Evolutionary conservation across 805 yeast species (phyloP).

Genomic region (Metschnikowia shivogae): DNA sequence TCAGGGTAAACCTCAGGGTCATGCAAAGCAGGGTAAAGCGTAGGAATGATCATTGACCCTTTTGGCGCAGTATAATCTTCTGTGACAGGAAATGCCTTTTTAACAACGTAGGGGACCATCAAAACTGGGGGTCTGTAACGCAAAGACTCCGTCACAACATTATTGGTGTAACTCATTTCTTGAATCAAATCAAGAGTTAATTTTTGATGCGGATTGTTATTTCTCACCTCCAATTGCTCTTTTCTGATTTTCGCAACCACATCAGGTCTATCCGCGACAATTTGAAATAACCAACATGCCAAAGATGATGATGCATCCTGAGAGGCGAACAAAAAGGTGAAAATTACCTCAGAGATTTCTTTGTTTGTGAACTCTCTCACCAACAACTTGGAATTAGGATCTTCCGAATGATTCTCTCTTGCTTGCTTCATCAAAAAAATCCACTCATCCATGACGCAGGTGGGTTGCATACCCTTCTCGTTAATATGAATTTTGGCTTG

Average conservation of each 20-base stretch:
- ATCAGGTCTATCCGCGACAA: conserved; percentile 93
- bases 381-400: conserved; percentile 51
- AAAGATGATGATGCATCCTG: conserved; percentile 97
- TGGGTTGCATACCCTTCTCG: conserved; percentile 69
- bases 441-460: conserved; percentile 97
- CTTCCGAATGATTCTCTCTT: conserved; percentile 45
- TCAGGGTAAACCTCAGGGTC: conserved; percentile 95
- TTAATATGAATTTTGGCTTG: conserved; percentile 75
- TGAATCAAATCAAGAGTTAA: conserved; percentile 73
- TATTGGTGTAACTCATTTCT: conserved; percentile 79
- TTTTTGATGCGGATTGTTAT: conserved; percentile 61
- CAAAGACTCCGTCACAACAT: conserved; percentile 88
- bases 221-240: conserved; percentile 83
- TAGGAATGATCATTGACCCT: conserved; percentile 96
- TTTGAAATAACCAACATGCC: conserved; percentile 97
- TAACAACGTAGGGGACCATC: conserved; percentile 96
- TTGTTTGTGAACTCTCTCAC: conserved; percentile 82
- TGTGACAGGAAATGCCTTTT: conserved; percentile 79
- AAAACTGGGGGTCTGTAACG: conserved; percentile 96
- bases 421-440: conserved; percentile 78
- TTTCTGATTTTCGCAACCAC: conserved; percentile 80
- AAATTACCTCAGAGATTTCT: conserved; percentile 94
- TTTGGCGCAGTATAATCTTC: conserved; percentile 88
- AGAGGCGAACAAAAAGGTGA: conserved; percentile 94
- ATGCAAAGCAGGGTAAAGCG: conserved; percentile 91